phyloP scores from a whole-genome alignment of 2,329 filamentous ascomycete species.

The Lachnellula arida region DNA sequence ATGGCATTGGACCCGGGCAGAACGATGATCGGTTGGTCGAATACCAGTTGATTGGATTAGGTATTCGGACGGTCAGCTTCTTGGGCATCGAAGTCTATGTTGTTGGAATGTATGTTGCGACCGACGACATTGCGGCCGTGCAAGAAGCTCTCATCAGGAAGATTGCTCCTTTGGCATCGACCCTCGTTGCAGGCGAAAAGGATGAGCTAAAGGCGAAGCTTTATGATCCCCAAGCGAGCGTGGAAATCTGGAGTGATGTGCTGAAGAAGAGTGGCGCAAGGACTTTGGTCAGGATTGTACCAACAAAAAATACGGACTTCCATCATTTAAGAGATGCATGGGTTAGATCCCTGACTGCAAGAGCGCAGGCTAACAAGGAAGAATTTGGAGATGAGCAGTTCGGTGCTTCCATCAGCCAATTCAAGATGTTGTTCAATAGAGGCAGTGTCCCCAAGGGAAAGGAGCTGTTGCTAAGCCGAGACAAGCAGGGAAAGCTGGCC shows the following conservation, averaged over 20 bases:
- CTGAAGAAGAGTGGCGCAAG: constrained; percentile 64
- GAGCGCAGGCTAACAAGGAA: constrained; percentile 56
- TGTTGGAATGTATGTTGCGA: constrained; percentile 86
- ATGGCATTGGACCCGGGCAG: constrained; percentile 3
- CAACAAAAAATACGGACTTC: constrained; percentile 92
- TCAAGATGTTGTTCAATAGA: constrained; percentile 77
- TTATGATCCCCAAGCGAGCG: constrained; percentile 63
- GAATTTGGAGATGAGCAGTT: constrained; percentile 68
- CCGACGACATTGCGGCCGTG: constrained; percentile 72
- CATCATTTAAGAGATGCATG: constrained; percentile 87
- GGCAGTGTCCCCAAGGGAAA: constrained; percentile 76
- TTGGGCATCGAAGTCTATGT: constrained; percentile 90
- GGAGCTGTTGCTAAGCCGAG: constrained; percentile 69
- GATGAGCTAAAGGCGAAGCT: constrained; percentile 64
- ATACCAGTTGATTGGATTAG: constrained; percentile 84
- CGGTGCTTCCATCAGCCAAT: constrained; percentile 66
- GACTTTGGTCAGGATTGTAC: constrained; percentile 77
- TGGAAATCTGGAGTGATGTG: constrained; percentile 69
- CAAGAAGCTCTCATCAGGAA: constrained; percentile 72
- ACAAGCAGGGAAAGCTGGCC: constrained; percentile 59
- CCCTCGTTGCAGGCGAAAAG: constrained; percentile 78
- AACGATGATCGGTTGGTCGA: constrained; percentile 44
- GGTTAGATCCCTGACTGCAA: constrained; percentile 75
- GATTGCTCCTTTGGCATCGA: constrained; percentile 73
- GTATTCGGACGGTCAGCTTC: constrained; percentile 86